A percentile compares a stretch with the other conserved stretches of the same genome.
Conservation (phyloP, 345 rosid species). For the Gossypium australe region DNA sequence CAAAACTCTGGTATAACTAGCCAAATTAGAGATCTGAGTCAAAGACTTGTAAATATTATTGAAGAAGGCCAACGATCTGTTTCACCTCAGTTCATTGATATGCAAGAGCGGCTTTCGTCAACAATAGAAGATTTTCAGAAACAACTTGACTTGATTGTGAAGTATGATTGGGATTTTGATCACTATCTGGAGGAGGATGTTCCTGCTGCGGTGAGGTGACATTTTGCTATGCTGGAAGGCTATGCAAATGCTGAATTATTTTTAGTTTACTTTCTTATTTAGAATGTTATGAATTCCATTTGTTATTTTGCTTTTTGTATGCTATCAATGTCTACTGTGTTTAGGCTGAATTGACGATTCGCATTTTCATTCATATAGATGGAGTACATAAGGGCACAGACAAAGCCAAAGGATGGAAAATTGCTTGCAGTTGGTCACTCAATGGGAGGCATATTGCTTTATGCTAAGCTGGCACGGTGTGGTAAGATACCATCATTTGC, state of each 20-base stretch:
- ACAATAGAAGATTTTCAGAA: slow-evolving; percentile 88
- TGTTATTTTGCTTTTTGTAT: not conserved
- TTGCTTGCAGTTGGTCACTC: slow-evolving; percentile 74
- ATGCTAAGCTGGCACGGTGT: slow-evolving; percentile 52
- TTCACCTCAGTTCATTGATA: slow-evolving; percentile 74
- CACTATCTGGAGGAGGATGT: slow-evolving; percentile 91
- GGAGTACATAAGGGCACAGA: slow-evolving; percentile 48
- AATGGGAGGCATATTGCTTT: slow-evolving; percentile 80
- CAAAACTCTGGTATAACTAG: slow-evolving; percentile 60
- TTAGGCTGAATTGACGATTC: not conserved
- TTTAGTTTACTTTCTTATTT: not conserved
- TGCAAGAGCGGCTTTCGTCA: slow-evolving; percentile 75
- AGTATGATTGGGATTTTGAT: slow-evolving; percentile 98
- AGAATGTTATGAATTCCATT: not conserved
- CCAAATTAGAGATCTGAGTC: slow-evolving; percentile 68
- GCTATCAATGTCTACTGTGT: not conserved
- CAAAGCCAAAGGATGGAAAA: slow-evolving; percentile 60
- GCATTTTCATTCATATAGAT: slow-evolving; percentile 33
- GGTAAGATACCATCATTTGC: slow-evolving; percentile 35
- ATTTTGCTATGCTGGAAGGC: slow-evolving; percentile 29
- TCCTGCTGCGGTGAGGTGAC: slow-evolving; percentile 97
- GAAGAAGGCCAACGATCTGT: slow-evolving; percentile 83
- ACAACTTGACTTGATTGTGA: slow-evolving; percentile 79
- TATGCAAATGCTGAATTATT: slow-evolving; percentile 20
- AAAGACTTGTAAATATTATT: slow-evolving; percentile 60